phyloP scores from a whole-genome alignment of 805 yeast genomes.

The Cephaloascus fragrans region DNA sequence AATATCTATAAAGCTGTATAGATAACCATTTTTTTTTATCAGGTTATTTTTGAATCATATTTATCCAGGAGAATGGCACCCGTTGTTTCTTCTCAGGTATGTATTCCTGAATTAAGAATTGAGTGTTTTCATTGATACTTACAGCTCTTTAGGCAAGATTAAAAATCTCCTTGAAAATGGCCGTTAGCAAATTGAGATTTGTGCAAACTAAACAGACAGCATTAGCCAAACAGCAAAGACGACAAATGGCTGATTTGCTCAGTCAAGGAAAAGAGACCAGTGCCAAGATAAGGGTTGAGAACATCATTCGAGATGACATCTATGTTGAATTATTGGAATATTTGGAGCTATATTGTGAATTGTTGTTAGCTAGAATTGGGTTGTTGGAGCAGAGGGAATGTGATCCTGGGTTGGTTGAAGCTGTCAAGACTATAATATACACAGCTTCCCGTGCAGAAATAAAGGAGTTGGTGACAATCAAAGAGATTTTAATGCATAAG shows the following conservation, averaged over 20 bases:
- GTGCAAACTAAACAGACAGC: constrained; percentile 71
- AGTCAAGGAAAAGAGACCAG: constrained; percentile 67
- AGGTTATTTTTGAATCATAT: too few species aligned
- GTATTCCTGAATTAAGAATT: not conserved
- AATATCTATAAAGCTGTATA: too few species aligned
- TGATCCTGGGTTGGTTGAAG: constrained; percentile 63
- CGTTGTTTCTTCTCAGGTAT: constrained; percentile 2
- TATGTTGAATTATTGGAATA: constrained; percentile 71
- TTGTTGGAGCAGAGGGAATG: constrained; percentile 40
- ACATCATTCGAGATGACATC: constrained; percentile 74
- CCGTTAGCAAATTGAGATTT: constrained; percentile 59
- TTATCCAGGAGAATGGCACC: too few species aligned
- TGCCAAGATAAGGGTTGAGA: constrained; percentile 77
- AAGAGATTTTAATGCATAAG: constrained; percentile 51
- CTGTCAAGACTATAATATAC: constrained; percentile 59
- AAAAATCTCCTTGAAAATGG: constrained; percentile 48
- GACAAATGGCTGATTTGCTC: constrained; percentile 62
- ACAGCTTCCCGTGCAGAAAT: constrained; percentile 68
- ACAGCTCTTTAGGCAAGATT: constrained; percentile 10
- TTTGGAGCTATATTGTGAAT: constrained; percentile 74
- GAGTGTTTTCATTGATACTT: not conserved
- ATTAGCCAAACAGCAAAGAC: constrained; percentile 61
- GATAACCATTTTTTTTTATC: too few species aligned
- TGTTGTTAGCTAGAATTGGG: constrained; percentile 64
- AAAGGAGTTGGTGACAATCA: constrained; percentile 53